phyloP scores from a whole-genome alignment of 1,139 yeast species.

The Groenewaldozyma auringiensis region DNA sequence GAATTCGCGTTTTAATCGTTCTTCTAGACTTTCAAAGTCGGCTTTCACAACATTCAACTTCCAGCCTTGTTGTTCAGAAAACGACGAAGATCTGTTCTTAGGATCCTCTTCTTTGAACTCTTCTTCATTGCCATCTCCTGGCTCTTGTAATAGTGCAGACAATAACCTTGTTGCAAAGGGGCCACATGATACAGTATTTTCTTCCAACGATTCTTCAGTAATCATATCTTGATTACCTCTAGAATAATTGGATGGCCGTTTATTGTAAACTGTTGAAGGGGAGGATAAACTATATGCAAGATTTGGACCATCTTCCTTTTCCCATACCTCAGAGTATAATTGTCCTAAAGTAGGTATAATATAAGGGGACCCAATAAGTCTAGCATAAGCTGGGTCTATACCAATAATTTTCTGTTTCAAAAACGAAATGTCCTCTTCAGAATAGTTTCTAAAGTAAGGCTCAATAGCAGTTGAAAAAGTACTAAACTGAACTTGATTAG shows the following conservation, averaged over 20 bases:
- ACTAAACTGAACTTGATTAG: conserved; percentile 86
- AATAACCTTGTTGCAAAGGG: conserved; percentile 81
- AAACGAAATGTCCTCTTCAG: conserved; percentile 74
- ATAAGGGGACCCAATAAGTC: conserved; percentile 33
- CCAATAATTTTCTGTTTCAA: conserved; percentile 46
- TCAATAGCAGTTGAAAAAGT: conserved; percentile 84
- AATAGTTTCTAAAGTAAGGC: conserved; percentile 68
- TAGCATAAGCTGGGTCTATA: conserved; percentile 18
- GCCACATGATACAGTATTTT: conserved; percentile 69
- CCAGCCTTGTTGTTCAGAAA: conserved; percentile 30
- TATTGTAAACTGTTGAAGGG: conserved; percentile 30
- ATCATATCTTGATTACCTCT: conserved; percentile 55
- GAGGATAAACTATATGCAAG: conserved; percentile 35
- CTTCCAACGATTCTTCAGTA: conserved; percentile 57
- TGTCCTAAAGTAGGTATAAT: conserved; percentile 78
- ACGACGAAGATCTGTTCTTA: conserved; percentile 14
- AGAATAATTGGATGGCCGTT: conserved; percentile 32
- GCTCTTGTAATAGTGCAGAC: conserved; percentile 65
- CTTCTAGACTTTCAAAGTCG: conserved; percentile 79
- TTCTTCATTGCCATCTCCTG: conserved; percentile 20
- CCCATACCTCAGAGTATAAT: conserved; percentile 75
- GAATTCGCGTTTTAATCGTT: conserved; percentile 76
- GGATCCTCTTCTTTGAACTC: conserved; percentile 12
- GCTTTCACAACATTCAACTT: conserved; percentile 40
- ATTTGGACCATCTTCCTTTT: conserved; percentile 58